Percentiles rank a stretch among this genome's conserved stretches.
Evolutionary conservation across 2,329 filamentous ascomycete genomes (phyloP).

Genomic region (Colletotrichum falcatum): DNA sequence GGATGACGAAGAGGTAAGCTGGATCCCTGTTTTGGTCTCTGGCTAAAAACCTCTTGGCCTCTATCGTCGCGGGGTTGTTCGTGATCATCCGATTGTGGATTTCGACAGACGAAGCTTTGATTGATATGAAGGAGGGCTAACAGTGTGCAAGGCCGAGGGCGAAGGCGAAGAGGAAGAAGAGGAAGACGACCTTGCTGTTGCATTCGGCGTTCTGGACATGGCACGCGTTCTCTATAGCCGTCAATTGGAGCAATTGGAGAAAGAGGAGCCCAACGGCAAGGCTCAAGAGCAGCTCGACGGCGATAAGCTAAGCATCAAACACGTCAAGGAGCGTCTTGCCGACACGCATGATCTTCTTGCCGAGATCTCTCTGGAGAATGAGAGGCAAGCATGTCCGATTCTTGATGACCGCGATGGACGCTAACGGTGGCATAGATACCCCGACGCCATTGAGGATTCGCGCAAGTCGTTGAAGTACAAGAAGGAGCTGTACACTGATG

Average conservation of each 20-base stretch:
- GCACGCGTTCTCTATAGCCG: constrained; percentile 75
- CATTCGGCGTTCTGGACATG: constrained; percentile 87
- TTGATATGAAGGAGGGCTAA: constrained; percentile 26
- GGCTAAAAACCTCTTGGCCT: constrained; percentile 4
- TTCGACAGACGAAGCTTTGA: background rate
- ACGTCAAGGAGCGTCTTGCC: constrained; percentile 86
- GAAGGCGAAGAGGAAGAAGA: constrained; percentile 61
- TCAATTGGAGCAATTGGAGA: constrained; percentile 57
- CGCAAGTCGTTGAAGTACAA: constrained; percentile 83
- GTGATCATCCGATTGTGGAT: background rate
- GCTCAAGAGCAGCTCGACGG: constrained; percentile 56
- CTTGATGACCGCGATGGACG: background rate
- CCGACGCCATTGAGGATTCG: constrained; percentile 87
- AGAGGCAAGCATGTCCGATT: constrained; percentile 65
- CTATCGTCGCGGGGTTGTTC: background rate
- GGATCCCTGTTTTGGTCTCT: constrained; percentile 3
- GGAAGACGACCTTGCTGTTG: constrained; percentile 80
- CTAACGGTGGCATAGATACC: constrained; percentile 66
- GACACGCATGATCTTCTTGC: constrained; percentile 95
- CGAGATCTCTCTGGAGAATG: constrained; percentile 97
- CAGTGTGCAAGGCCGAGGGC: constrained; percentile 47
- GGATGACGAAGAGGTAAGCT: constrained; percentile 75
- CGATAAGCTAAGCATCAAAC: constrained; percentile 59
- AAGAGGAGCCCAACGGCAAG: constrained; percentile 55
- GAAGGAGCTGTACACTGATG: constrained; percentile 79